Evolutionary conservation across 441 rosid genomes (phyloP).

Genomic region (Pelargonium cotyledonis): DNA sequence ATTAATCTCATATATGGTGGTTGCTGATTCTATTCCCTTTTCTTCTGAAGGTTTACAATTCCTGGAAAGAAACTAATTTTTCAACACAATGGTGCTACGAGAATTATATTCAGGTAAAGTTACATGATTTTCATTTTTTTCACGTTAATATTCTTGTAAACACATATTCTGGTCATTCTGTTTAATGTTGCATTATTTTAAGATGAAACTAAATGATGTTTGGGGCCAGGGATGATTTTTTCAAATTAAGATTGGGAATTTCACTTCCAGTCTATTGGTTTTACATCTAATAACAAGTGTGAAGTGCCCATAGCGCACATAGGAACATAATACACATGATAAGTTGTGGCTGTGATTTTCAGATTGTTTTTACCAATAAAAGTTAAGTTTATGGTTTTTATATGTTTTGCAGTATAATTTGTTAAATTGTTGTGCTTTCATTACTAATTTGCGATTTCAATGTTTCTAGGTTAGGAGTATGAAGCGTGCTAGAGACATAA

Average conservation of each 20-base stretch:
- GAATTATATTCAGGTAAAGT: conserved; percentile 83
- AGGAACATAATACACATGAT: too few species aligned
- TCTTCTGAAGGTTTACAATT: conserved; percentile 61
- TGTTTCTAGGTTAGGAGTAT: conserved; percentile 76
- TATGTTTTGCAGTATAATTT: not conserved
- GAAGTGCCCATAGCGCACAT: not conserved
- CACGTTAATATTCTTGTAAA: not conserved
- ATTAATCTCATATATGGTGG: not conserved
- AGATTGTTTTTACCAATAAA: not conserved
- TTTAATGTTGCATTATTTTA: conserved; percentile 1
- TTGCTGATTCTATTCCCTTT: conserved; percentile 11
- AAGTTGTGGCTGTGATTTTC: too few species aligned
- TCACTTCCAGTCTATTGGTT: not conserved
- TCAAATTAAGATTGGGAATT: not conserved
- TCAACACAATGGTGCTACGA: conserved; percentile 99
- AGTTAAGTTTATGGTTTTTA: not conserved
- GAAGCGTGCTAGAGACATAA: conserved; percentile 93
- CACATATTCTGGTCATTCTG: not conserved
- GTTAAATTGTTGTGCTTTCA: conserved; percentile 10
- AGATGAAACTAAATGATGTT: not conserved
- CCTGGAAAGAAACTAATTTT: conserved; percentile 95
- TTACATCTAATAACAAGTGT: not conserved
- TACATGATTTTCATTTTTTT: conserved; percentile 5
- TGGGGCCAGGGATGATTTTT: not conserved
- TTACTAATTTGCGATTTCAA: conserved; percentile 14